Conservation (phyloP, 352 stramenopile species). For the Globisporangium splendens region DNA sequence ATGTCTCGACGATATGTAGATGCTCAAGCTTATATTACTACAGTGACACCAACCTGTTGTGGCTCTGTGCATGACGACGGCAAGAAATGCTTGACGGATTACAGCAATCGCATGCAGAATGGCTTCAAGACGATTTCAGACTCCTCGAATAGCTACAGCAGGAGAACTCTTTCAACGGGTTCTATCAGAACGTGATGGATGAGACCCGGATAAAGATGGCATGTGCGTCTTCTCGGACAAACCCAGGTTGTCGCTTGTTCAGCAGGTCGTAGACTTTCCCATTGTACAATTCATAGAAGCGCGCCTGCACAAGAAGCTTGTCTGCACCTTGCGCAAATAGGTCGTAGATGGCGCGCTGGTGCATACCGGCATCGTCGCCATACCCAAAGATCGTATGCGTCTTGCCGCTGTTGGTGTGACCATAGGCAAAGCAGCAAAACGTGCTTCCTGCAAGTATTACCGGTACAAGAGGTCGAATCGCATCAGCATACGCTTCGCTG, state of each 20-base stretch:
- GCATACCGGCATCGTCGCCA: slow-evolving; percentile 33
- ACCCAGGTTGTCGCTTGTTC: slow-evolving; percentile 36
- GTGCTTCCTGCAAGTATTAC: slow-evolving; percentile 27
- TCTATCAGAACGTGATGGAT: no score
- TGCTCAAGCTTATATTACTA: no score
- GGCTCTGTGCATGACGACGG: no score
- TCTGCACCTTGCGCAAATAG: slow-evolving; percentile 21
- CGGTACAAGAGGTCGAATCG: slow-evolving; percentile 25
- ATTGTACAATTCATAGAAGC: slow-evolving; percentile 62
- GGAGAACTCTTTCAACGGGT: no score
- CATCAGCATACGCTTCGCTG: slow-evolving; percentile 24
- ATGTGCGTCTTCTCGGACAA: slow-evolving; percentile 43
- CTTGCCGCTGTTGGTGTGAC: slow-evolving; percentile 58
- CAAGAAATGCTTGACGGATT: no score
- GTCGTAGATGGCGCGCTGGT: slow-evolving; percentile 28
- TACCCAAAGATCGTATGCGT: slow-evolving; percentile 67
- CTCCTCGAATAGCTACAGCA: no score
- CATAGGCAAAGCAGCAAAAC: slow-evolving; percentile 57
- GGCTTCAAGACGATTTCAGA: no score
- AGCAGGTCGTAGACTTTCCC: slow-evolving; percentile 53
- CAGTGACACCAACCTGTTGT: no score
- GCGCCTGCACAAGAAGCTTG: slow-evolving; percentile 35
- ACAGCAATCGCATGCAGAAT: no score
- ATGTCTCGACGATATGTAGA: no score
- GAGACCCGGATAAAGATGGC: no score